These are phyloP conservation scores for Sutorius eximius DNA, from an alignment of 1,284 basidiomycete genomes.

Conservation along the genomic window DNA sequence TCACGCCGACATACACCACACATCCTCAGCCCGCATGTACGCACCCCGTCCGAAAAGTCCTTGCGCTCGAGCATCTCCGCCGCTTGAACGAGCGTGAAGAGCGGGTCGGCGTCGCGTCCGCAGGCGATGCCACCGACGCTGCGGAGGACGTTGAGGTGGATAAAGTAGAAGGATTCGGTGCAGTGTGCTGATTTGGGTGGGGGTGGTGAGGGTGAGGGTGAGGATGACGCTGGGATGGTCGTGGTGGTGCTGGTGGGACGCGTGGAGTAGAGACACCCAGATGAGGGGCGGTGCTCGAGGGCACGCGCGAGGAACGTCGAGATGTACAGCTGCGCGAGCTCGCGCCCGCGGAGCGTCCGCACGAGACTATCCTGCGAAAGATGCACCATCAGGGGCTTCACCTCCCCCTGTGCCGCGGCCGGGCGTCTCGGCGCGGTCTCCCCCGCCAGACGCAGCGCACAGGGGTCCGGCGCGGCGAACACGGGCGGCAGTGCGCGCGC, in stretches of 20 bases:
- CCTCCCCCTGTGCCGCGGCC: neutral
- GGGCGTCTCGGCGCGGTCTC: neutral
- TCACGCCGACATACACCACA: slow-evolving; percentile 63
- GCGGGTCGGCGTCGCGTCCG: slow-evolving; percentile 70
- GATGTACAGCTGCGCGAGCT: slow-evolving; percentile 59
- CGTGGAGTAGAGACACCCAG: slow-evolving; percentile 45
- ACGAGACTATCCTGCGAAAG: slow-evolving; percentile 50
- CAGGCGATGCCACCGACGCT: slow-evolving; percentile 66
- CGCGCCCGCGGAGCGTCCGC: slow-evolving; percentile 59
- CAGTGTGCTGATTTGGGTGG: slow-evolving; percentile 38
- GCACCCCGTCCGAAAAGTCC: slow-evolving; percentile 65
- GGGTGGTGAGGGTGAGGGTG: too few relatives aligned
- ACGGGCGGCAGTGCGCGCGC: slow-evolving; percentile 31
- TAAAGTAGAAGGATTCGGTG: slow-evolving; percentile 69
- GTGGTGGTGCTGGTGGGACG: too few relatives aligned
- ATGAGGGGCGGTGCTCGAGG: slow-evolving; percentile 52
- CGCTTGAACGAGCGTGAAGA: slow-evolving; percentile 65
- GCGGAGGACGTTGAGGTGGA: slow-evolving; percentile 69
- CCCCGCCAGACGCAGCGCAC: neutral
- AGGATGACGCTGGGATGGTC: too few relatives aligned
- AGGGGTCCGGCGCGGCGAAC: slow-evolving; percentile 29
- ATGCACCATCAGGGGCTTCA: slow-evolving; percentile 15
- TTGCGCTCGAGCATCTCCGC: slow-evolving; percentile 67
- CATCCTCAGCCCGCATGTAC: slow-evolving; percentile 56
- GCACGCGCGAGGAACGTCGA: slow-evolving; percentile 60